phyloP scores from a whole-genome alignment of 2,329 filamentous ascomycete species.

The Lecanicillium sp. region DNA sequence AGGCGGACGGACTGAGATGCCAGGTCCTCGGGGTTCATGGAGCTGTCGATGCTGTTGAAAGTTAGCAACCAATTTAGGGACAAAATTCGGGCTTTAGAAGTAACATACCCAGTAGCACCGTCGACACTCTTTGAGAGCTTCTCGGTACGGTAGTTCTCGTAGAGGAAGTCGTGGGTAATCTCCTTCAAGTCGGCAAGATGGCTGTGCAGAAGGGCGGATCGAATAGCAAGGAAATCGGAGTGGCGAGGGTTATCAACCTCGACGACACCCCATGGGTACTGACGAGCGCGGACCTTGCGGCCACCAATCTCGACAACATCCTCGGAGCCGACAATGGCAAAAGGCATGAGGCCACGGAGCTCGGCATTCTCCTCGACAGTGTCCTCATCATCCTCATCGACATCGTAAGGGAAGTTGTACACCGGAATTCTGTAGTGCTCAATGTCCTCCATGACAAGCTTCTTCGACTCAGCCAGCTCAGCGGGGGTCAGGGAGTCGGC shows the following conservation, averaged over 20 bases:
- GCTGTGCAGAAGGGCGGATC: conserved; percentile 92
- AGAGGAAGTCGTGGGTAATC: conserved; percentile 99
- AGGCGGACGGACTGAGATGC: conserved; percentile 95
- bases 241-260: conserved; percentile 99
- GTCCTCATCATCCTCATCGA: conserved; percentile 98
- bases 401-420: conserved; percentile 99
- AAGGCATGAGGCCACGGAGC: conserved; percentile 94
- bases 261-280: conserved; percentile 98
- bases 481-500: conserved; percentile 94
- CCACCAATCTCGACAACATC: conserved; percentile 91
- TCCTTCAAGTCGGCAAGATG: conserved; percentile 98
- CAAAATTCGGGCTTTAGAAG: conserved; percentile 1
- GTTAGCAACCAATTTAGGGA: conserved; percentile 20
- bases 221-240: conserved; percentile 95
- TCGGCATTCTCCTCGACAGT: conserved; percentile 99
- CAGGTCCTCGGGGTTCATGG: conserved; percentile 96
- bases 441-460: conserved; percentile 99
- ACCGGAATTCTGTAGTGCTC: conserved; percentile 99
- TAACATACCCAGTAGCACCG: conserved; percentile 77
- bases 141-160: conserved; percentile 99
- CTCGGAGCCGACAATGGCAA: conserved; percentile 96
- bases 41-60: conserved; percentile 52
- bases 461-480: conserved; percentile 98
- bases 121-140: conserved; percentile 99
- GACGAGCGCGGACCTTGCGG: conserved; percentile 83